phyloP scores from a whole-genome alignment of 306 rosid species.

The Cicer chorassanicum region DNA sequence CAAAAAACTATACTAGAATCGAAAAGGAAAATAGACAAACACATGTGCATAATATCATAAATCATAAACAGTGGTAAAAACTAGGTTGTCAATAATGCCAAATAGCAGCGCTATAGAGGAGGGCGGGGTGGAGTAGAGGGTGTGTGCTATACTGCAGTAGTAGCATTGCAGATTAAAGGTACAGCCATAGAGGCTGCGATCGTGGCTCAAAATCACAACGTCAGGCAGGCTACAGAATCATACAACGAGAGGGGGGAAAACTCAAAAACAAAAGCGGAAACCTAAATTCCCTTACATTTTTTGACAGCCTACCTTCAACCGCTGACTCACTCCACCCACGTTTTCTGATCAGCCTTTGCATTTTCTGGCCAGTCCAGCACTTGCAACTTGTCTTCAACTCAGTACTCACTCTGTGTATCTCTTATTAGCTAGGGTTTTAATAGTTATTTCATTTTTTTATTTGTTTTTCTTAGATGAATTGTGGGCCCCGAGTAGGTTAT shows the following conservation, averaged over 20 bases:
- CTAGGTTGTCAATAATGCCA: neutral
- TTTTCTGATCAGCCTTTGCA: neutral
- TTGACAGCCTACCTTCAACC: neutral
- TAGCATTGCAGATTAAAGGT: neutral
- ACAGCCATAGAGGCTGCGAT: neutral
- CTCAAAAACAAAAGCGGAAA: neutral
- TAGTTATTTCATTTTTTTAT: neutral
- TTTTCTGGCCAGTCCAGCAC: constrained; percentile 6
- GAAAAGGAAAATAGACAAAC: constrained; percentile 21
- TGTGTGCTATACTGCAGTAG: neutral
- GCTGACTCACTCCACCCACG: neutral
- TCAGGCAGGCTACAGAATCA: neutral
- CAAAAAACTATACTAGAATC: constrained; percentile 31
- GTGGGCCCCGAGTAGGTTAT: neutral
- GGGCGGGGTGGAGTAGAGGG: neutral
- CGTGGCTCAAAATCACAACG: neutral
- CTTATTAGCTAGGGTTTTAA: constrained; percentile 13
- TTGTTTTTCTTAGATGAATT: neutral
- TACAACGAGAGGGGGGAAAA: neutral
- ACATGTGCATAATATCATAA: constrained; percentile 12
- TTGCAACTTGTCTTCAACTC: neutral
- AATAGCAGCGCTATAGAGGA: neutral
- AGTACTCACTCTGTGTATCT: neutral
- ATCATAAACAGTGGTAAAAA: constrained; percentile 13
- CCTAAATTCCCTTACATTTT: neutral